A percentile compares a stretch with the other conserved stretches of the same genome.
Evolutionary conservation across 1,284 basidiomycete species (phyloP).

Genomic region (Ceratorhiza oryzae-sativae): DNA sequence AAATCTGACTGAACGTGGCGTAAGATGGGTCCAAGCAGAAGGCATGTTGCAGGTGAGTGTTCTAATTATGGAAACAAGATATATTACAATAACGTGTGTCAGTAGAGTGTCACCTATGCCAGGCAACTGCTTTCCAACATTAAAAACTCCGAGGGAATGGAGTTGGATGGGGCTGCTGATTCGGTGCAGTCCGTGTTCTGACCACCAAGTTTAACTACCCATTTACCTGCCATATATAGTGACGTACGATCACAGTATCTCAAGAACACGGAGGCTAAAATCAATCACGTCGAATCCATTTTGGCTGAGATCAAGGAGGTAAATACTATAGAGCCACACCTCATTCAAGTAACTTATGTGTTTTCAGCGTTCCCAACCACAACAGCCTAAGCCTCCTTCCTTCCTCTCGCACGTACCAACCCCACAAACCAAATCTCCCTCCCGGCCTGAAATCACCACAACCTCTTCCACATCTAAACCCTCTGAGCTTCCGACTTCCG

Average conservation of each 20-base stretch:
- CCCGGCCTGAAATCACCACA: constrained; percentile 12
- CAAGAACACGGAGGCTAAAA: constrained; percentile 21
- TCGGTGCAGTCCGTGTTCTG: not conserved
- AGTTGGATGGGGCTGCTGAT: constrained; percentile 20
- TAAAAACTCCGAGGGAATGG: constrained; percentile 54
- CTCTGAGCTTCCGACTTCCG: not conserved
- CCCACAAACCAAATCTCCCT: constrained; percentile 12
- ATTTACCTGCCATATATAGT: too few species aligned
- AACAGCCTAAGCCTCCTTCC: constrained; percentile 27
- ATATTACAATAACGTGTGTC: not conserved
- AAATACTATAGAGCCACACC: not conserved
- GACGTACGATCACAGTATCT: constrained; percentile 18
- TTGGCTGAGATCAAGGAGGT: constrained; percentile 20
- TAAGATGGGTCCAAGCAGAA: constrained; percentile 65
- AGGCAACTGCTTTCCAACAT: constrained; percentile 64
- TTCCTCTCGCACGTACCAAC: constrained; percentile 28
- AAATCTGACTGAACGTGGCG: constrained; percentile 47
- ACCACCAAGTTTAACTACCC: too few species aligned
- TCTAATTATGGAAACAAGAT: not conserved
- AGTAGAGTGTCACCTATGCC: constrained; percentile 71
- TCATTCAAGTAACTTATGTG: not conserved
- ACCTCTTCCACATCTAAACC: constrained; percentile 2
- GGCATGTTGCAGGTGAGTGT: constrained; percentile 63
- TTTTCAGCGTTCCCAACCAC: constrained; percentile 26
- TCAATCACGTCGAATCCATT: constrained; percentile 17